Evolutionary conservation across 129 eudicot genomes (phyloP), one percentile per base, ranked within the genome.

Genomic region (Glebionis coronaria): DNA sequence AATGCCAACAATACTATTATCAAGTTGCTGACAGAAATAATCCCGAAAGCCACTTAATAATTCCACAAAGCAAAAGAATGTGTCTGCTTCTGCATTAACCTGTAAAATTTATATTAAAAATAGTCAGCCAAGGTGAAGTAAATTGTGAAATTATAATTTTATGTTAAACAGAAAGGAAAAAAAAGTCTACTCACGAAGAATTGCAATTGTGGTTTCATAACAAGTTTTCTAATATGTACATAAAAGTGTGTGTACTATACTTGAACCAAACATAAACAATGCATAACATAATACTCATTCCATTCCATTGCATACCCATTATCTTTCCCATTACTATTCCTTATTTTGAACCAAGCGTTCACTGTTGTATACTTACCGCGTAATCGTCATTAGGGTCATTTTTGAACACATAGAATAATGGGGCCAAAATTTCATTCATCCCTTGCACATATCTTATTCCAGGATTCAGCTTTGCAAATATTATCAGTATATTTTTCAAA

Each of bases 391-490:
- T 82, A 6, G 99, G 94, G 63, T 89, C 99, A 56, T 79, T 94
- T 73, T 69, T 84, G 76, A 94, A 87, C 44, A 94, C 91, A 71
- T 84, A 87, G 78, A 63, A 94, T 64, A 94, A 82, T 31, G 99
- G 99, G 18, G 99, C 97, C 78, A 94, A 74, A 15, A 94, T 49
- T 84, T 94, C 99, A 81, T 94, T 94, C 97, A 94, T 94, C 65
- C 99, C 99, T 84, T 94, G 99, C 40, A 94, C 99, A 73, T 94
- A 94, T 89, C 90, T 82, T 81, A 94, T 87, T 56, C 95, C 97
- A 13, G 99, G 99, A 66, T 94, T 94, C 78, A 94, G 67, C 87
- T 94, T 94, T 23, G 99, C 99, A 79, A 84, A 94, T 59, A 94
- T 74, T 58, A 94, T 83, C 56, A 89, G 76, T 79, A 94, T 94